These are phyloP conservation scores for Sechiopsis laciniata DNA, from an alignment of 306 rosid species.

Conservation along the genomic window DNA sequence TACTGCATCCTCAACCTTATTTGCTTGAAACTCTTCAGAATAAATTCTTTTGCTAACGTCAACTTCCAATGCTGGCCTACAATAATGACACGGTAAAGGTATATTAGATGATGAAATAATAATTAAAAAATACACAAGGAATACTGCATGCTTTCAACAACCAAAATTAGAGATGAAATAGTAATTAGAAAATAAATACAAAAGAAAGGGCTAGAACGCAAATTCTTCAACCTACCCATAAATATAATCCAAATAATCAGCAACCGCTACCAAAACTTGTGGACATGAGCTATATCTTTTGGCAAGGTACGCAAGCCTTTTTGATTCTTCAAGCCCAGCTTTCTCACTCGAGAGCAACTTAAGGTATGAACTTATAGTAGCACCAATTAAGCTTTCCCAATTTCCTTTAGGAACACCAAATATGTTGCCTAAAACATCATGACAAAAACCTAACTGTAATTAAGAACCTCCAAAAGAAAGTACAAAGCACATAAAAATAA, in stretches of 20 bases:
- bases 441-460: constrained; percentile 2
- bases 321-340: constrained; percentile 36
- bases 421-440: constrained; percentile 30
- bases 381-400: constrained; percentile 69
- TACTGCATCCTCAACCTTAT: constrained; percentile 38
- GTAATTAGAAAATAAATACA: not conserved
- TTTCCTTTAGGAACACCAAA: constrained; percentile 36
- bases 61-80: constrained; percentile 46
- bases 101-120: not conserved
- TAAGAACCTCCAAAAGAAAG: not conserved
- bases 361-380: constrained; percentile 47
- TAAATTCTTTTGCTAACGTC: constrained; percentile 32
- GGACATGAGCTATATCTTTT: constrained; percentile 55
- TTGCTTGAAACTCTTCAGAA: constrained; percentile 46
- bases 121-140: not conserved
- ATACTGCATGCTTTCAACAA: constrained; percentile 9
- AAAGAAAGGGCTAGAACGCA: not conserved
- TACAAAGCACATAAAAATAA: not conserved
- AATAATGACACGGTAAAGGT: constrained; percentile 22
- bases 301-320: constrained; percentile 49
- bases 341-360: constrained; percentile 29
- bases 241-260: constrained; percentile 59
- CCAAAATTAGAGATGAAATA: not conserved
- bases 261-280: constrained; percentile 65
- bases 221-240: constrained; percentile 51